Percentiles rank a stretch among this genome's conserved stretches.
These are phyloP conservation scores for Sanghuangporus weigelae DNA, from an alignment of 1,284 basidiomycete species.

Conservation along the genomic window DNA sequence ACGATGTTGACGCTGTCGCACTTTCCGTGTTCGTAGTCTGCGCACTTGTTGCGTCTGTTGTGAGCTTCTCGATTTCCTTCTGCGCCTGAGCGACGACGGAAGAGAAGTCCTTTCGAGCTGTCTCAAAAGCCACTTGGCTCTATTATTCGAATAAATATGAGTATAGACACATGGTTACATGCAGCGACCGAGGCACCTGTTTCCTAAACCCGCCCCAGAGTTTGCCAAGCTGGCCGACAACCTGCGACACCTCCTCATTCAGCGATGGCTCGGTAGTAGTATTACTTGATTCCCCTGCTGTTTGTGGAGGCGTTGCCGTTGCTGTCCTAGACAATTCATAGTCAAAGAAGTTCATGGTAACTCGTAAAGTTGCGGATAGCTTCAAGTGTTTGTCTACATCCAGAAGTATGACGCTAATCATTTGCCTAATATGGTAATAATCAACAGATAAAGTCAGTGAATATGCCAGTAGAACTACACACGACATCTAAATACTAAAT, in stretches of 20 bases:
- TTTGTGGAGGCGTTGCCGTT: slow-evolving; percentile 39
- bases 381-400: not conserved
- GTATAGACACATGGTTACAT: not conserved
- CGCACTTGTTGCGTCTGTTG: slow-evolving; percentile 32
- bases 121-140: slow-evolving; percentile 71
- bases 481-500: too few species aligned
- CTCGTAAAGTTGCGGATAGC: not conserved
- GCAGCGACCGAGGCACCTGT: slow-evolving; percentile 51
- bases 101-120: slow-evolving; percentile 72
- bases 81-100: slow-evolving; percentile 80
- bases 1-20: slow-evolving; percentile 11
- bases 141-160: slow-evolving; percentile 27
- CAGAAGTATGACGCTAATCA: not conserved
- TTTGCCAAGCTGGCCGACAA: slow-evolving; percentile 75
- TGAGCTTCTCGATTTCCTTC: slow-evolving; percentile 68
- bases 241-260: slow-evolving; percentile 83
- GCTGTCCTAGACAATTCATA: slow-evolving; percentile 46
- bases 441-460: not conserved
- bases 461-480: too few species aligned
- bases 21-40: slow-evolving; percentile 15
- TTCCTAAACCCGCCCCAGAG: slow-evolving; percentile 89
- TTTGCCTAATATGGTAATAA: not conserved
- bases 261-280: slow-evolving; percentile 54
- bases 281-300: slow-evolving; percentile 22
- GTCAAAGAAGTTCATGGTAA: slow-evolving; percentile 69